A percentile compares a stretch with the other conserved stretches of the same genome.
phyloP scores from a whole-genome alignment of 2,329 filamentous ascomycete species.

The Lecanicillium sp. region DNA sequence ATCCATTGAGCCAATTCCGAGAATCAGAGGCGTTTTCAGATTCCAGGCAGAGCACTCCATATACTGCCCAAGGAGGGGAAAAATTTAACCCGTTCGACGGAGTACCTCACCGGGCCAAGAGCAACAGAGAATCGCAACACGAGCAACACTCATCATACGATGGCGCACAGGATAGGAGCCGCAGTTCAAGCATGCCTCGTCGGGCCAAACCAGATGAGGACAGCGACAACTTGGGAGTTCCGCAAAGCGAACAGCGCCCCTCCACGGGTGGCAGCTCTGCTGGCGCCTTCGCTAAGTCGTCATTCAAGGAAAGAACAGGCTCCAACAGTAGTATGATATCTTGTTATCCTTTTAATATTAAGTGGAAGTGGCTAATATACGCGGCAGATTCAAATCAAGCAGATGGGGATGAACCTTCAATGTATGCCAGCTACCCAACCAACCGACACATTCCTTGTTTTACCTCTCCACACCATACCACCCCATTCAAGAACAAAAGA shows the following conservation, averaged over 20 bases:
- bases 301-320: slow-evolving; percentile 2
- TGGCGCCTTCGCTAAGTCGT: slow-evolving; percentile 5
- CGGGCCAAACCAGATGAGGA: neutral
- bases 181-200: slow-evolving; percentile 22
- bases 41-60: slow-evolving; percentile 49
- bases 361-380: neutral
- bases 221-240: slow-evolving; percentile 1
- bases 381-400: slow-evolving; percentile 1
- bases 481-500: neutral
- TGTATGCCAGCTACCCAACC: slow-evolving; percentile 7
- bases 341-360: neutral
- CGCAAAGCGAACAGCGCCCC: slow-evolving; percentile 5
- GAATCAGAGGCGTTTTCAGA: slow-evolving; percentile 33
- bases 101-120: slow-evolving; percentile 33
- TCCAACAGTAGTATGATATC: no score
- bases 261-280: neutral
- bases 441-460: neutral
- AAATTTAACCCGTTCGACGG: slow-evolving; percentile 51
- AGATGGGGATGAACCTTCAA: neutral
- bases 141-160: slow-evolving; percentile 17
- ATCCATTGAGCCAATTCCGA: slow-evolving; percentile 41
- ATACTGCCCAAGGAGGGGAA: slow-evolving; percentile 48
- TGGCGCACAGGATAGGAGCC: slow-evolving; percentile 15
- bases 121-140: slow-evolving; percentile 30
- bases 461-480: neutral